These are phyloP conservation scores for Saturnispora quitensis DNA, from an alignment of 805 yeast genomes.

Conservation along the genomic window DNA sequence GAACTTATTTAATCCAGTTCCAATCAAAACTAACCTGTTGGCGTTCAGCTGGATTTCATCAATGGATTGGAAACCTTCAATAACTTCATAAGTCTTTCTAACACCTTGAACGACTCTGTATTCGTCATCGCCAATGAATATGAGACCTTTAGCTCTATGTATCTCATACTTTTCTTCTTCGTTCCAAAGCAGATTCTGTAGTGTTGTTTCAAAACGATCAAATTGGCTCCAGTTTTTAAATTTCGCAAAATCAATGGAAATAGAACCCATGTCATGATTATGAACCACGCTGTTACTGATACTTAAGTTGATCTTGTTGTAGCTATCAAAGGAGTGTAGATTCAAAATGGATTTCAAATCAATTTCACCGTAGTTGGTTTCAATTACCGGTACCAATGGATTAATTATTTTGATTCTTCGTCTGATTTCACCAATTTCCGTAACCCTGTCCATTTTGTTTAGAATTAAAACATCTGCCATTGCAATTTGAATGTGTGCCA, in stretches of 20 bases:
- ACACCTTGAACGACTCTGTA: conserved; percentile 82
- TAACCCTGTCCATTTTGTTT: conserved; percentile 60
- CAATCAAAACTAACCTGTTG: conserved; percentile 26
- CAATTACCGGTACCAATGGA: conserved; percentile 53
- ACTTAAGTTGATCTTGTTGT: conserved; percentile 13
- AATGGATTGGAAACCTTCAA: conserved; percentile 29
- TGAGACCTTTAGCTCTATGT: conserved; percentile 74
- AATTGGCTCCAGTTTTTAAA: conserved; percentile 31
- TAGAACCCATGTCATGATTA: conserved; percentile 47
- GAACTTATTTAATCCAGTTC: conserved; percentile 15
- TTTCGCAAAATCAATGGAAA: conserved; percentile 37
- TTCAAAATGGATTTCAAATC: conserved; percentile 60
- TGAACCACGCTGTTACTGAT: conserved; percentile 24
- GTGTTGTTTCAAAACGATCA: conserved; percentile 44
- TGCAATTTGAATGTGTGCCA: conserved; percentile 86
- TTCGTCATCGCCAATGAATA: conserved; percentile 32
- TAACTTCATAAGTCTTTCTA: conserved; percentile 79
- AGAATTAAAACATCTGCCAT: conserved; percentile 76
- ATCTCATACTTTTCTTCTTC: conserved; percentile 43
- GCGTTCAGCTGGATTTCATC: conserved; percentile 12
- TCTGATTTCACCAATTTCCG: conserved; percentile 16
- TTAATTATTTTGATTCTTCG: conserved; percentile 49
- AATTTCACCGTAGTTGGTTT: conserved; percentile 69
- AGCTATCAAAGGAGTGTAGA: conserved; percentile 64
- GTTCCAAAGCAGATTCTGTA: conserved; percentile 77